phyloP scores from a whole-genome alignment of 208 protist genomes.

The Leishmania major region DNA sequence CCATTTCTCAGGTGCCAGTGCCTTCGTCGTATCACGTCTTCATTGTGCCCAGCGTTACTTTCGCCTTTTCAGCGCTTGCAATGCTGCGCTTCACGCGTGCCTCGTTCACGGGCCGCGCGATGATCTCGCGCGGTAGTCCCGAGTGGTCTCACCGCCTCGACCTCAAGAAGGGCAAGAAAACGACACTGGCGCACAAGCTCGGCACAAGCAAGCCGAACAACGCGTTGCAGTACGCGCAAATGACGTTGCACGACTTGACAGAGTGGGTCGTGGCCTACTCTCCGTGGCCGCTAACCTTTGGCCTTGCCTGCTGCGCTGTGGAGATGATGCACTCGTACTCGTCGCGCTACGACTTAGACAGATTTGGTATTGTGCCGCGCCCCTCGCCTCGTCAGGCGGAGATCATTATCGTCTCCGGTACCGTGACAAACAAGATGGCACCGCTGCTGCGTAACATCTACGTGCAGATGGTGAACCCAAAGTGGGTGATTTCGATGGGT shows the following conservation, averaged over 20 bases:
- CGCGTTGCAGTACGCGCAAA: conserved; percentile 91
- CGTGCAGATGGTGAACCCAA: conserved; percentile 97
- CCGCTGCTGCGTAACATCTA: conserved; percentile 98
- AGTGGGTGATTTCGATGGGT: conserved; percentile 95
- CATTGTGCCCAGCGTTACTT: background rate
- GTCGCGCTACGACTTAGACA: conserved; percentile 97
- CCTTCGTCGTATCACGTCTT: background rate
- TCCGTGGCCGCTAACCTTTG: conserved; percentile 98
- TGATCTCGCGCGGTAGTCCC: conserved; percentile 91
- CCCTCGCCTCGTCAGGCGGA: conserved; percentile 96
- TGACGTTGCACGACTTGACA: conserved; percentile 90
- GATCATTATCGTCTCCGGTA: conserved; percentile 99
- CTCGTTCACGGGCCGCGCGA: conserved; percentile 76
- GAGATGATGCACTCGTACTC: conserved; percentile 98
- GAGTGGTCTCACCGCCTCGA: conserved; percentile 91
- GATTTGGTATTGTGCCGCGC: conserved; percentile 97
- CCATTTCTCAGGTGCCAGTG: background rate
- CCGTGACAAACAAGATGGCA: conserved; percentile 99
- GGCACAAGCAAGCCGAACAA: conserved; percentile 93
- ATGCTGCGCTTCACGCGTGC: conserved; percentile 76
- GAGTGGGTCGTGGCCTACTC: conserved; percentile 94
- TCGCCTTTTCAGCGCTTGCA: background rate
- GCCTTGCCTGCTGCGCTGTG: conserved; percentile 97
- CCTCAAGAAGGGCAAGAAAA: conserved; percentile 91
- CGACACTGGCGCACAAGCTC: conserved; percentile 86